Base-by-base conservation (phyloP, 441 rosid genomes). In the Gossypium lobatum region DNA sequence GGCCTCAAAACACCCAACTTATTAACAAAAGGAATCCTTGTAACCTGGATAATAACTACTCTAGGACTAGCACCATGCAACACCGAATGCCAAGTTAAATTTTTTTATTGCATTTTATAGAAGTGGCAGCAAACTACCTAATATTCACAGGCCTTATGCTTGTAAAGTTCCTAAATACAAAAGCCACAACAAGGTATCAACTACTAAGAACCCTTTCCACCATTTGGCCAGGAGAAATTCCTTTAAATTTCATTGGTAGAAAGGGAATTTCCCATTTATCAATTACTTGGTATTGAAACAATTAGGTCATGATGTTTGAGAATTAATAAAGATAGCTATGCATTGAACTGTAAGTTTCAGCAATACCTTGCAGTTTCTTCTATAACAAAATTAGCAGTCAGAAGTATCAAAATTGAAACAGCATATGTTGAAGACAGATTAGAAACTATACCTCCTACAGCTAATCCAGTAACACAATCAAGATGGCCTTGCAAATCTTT, bases 401-500 rank as follows among this genome's bases (percentile, higher is more conserved):
- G 39, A 14, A 31, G 2, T 1, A 58, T 13, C 4, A n/a, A 58
- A 58, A 17, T 10, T 60, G 4, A 18, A 45, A 3, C 54, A 70
- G 16, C 48, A 10, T 13, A 66, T 64, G 3, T 28, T 17, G 59
- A 25, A 23, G 55, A 31, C 52, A 70, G 50, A 14, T 26, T 59
- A 21, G 54, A 28, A 55, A 60, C 60, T 77, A 76, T 79, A 94
- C 98, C 97, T 88, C 95, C 98, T 60, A 93, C 2, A 1, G 94
- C 88, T 72, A 95, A 88, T 63, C 88, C 92, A 0, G 97, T 92
- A 71, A 93, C 83, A 78, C 87, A 84, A 85, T 84, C 93, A 71
- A 84, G 91, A 80, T 92, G 98, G 62, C 97, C 92, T 66, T 53
- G 82, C 78, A 91, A 50, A 70, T 85, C 89, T 80, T 82, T 88